Conservation (phyloP, 2,329 filamentous ascomycete genomes). For the Phoma herbarum region DNA sequence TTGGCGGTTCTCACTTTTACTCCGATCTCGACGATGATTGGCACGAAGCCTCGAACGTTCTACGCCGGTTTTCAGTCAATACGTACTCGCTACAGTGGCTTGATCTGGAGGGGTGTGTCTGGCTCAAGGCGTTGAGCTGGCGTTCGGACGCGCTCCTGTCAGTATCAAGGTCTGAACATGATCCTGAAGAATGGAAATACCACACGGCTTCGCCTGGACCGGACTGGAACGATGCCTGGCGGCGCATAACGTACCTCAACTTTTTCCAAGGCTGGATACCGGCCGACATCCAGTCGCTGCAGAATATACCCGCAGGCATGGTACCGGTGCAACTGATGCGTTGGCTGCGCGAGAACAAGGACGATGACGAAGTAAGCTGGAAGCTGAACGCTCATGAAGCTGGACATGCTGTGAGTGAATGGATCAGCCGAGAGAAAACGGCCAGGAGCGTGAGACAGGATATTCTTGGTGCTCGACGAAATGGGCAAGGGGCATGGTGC, state of each 20-base stretch:
- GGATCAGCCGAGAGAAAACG: conserved; percentile 53
- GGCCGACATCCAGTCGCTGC: conserved; percentile 36
- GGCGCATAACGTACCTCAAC: conserved; percentile 54
- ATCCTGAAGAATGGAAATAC: conserved; percentile 23
- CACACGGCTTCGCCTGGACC: conserved; percentile 32
- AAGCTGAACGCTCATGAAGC: conserved; percentile 32
- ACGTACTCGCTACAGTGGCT: conserved; percentile 69
- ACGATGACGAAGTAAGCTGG: conserved; percentile 29
- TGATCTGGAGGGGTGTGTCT: conserved; percentile 68
- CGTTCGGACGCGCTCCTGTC: conserved; percentile 23
- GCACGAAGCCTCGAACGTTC: conserved; percentile 64
- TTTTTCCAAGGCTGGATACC: conserved; percentile 58
- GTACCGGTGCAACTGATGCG: conserved; percentile 47
- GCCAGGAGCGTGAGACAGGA: conserved; percentile 41
- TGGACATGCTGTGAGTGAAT: conserved; percentile 37
- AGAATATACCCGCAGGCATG: conserved; percentile 48
- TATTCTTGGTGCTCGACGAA: conserved; percentile 43
- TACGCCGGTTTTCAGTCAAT: conserved; percentile 63
- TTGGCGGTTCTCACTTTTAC: conserved; percentile 63
- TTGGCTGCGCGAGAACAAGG: conserved; percentile 47
- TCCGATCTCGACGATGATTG: conserved; percentile 63
- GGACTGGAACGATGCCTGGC: conserved; percentile 55
- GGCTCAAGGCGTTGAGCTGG: conserved; percentile 63
- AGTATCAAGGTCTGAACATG: conserved; percentile 5
- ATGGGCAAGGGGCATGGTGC: conserved; percentile 42